These are phyloP conservation scores for Cercospora beticola DNA, from an alignment of 2,329 filamentous ascomycete genomes.

Conservation along the genomic window DNA sequence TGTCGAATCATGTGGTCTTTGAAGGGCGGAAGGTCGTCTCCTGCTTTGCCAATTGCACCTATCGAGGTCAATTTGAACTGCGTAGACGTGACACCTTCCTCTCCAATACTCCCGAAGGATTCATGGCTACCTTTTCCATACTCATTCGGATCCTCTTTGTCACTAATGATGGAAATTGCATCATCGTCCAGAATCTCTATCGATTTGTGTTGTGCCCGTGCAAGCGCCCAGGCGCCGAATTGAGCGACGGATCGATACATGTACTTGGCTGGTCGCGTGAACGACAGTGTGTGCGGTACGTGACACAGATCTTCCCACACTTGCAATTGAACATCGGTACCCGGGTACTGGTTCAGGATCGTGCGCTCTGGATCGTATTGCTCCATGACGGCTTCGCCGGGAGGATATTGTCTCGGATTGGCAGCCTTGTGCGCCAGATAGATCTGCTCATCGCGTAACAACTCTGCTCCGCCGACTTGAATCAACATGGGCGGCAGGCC, in stretches of 20 bases:
- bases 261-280: constrained; percentile 91
- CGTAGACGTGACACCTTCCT: constrained; percentile 29
- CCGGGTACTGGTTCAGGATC: constrained; percentile 65
- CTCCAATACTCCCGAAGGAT: constrained; percentile 21
- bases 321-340: constrained; percentile 89
- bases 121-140: constrained; percentile 20
- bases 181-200: constrained; percentile 84
- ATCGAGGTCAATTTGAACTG: constrained; percentile 25
- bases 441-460: constrained; percentile 90
- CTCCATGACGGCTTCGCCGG: constrained; percentile 62
- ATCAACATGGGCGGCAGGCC: constrained; percentile 86
- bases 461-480: constrained; percentile 82
- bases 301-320: constrained; percentile 96
- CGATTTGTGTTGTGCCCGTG: constrained; percentile 72
- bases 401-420: constrained; percentile 73
- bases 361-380: constrained; percentile 58
- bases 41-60: constrained; percentile 73
- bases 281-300: constrained; percentile 87
- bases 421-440: constrained; percentile 94
- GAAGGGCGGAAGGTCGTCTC: constrained; percentile 78
- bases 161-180: constrained; percentile 71
- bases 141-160: constrained; percentile 40
- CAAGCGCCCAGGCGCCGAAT: constrained; percentile 88
- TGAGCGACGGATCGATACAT: constrained; percentile 93
- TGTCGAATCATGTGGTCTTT: constrained; percentile 89